These are phyloP conservation scores for Talaromyces sp. DNA, from an alignment of 2,329 filamentous ascomycete genomes.

Conservation along the genomic window DNA sequence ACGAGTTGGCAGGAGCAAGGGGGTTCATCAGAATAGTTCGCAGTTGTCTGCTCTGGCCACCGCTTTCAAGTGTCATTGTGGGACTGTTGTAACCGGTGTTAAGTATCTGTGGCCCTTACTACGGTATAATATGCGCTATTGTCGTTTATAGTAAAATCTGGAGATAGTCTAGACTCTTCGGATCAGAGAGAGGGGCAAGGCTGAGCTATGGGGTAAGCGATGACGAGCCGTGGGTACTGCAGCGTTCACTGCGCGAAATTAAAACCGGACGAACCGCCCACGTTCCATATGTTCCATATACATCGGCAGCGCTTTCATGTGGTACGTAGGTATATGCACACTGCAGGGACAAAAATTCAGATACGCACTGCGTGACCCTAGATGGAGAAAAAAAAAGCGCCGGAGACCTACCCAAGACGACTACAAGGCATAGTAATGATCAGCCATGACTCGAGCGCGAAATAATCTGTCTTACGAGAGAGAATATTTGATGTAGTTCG, in stretches of 20 bases:
- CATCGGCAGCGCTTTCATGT: neutral
- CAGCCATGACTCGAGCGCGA: neutral
- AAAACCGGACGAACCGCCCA: neutral
- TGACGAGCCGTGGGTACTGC: neutral
- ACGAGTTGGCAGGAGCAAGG: neutral
- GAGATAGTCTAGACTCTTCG: neutral
- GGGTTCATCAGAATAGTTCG: neutral
- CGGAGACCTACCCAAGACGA: too few species aligned
- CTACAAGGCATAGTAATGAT: neutral
- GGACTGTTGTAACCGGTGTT: neutral
- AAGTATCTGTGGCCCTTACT: too few species aligned
- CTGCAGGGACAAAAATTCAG: neutral
- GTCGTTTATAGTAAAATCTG: neutral
- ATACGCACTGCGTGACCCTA: neutral
- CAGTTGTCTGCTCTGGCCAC: neutral
- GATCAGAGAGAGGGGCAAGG: neutral
- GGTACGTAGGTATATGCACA: too few species aligned
- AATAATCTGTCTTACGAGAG: neutral
- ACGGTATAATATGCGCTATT: neutral
- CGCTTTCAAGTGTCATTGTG: neutral
- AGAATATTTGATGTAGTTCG: neutral
- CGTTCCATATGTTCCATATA: too few species aligned
- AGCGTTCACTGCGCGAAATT: neutral
- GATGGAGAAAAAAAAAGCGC: neutral
- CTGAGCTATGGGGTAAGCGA: neutral